phyloP scores from a whole-genome alignment of 2,329 filamentous ascomycete genomes.

The Diaporthe caulivora region DNA sequence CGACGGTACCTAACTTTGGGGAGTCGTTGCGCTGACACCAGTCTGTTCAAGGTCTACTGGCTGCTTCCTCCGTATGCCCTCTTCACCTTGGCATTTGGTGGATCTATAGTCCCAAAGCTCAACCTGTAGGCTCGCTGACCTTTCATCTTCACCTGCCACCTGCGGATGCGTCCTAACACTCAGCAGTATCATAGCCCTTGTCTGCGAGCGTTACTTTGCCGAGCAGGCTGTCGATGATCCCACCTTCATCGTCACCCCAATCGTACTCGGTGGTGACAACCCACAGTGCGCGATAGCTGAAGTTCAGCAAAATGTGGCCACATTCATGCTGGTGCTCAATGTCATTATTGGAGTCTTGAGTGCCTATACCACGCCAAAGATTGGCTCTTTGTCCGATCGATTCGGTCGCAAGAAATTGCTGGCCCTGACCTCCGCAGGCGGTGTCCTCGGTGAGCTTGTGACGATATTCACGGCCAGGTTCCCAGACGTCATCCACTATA shows the following conservation, averaged over 20 bases:
- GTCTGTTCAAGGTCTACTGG: conserved; percentile 78
- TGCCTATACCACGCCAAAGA: conserved; percentile 83
- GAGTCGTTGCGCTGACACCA: conserved; percentile 41
- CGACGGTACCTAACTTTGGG: conserved; percentile 45
- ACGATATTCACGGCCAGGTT: conserved; percentile 83
- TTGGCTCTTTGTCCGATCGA: conserved; percentile 88
- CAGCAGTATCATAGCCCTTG: conserved; percentile 77
- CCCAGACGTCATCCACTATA: conserved; percentile 79
- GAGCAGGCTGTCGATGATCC: conserved; percentile 73
- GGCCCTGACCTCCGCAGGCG: conserved; percentile 79
- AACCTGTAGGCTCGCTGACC: conserved; percentile 70
- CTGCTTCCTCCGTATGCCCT: conserved; percentile 83
- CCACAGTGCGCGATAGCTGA: conserved; percentile 83
- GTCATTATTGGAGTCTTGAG: conserved; percentile 82
- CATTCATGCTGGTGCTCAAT: conserved; percentile 82
- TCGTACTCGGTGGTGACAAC: conserved; percentile 78
- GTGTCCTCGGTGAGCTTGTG: conserved; percentile 79
- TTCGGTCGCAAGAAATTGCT: conserved; percentile 84
- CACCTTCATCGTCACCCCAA: conserved; percentile 69
- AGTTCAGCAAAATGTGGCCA: conserved; percentile 81
- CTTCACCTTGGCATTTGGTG: conserved; percentile 88
- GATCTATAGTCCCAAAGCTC: conserved; percentile 85
- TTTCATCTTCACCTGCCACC: neutral
- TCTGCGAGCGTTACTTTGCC: conserved; percentile 86
- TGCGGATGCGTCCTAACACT: neutral